Conservation (phyloP, 768 basidiomycete species). For the Crepidotus variabilis region DNA sequence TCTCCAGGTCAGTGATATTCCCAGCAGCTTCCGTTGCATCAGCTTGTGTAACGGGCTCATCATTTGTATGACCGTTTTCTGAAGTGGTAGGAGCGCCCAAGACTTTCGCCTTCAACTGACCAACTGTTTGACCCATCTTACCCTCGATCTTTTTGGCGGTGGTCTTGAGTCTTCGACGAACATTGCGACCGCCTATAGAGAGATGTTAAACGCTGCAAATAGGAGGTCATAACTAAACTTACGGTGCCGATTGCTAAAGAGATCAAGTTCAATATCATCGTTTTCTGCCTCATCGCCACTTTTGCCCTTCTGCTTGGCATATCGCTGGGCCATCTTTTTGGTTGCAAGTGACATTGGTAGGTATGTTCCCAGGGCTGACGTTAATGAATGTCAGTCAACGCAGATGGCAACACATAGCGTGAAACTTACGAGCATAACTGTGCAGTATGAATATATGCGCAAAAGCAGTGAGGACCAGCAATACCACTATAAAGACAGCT, state of each 20-base stretch:
- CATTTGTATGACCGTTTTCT: constrained; percentile 8
- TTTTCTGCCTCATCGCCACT: constrained; percentile 15
- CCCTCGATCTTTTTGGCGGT: constrained; percentile 25
- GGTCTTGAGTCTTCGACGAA: constrained; percentile 30
- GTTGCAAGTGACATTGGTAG: constrained; percentile 65
- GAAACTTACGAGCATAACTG: constrained; percentile 38
- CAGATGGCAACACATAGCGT: neutral
- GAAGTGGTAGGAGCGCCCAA: constrained; percentile 15
- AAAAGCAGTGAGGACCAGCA: constrained; percentile 48
- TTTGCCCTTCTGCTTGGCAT: constrained; percentile 25
- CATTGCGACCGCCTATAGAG: constrained; percentile 27
- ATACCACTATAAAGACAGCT: constrained; percentile 55
- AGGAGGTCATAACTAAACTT: too few species aligned
- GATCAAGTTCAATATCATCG: constrained; percentile 27
- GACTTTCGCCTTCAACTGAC: constrained; percentile 23
- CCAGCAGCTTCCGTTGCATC: constrained; percentile 1
- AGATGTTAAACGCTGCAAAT: neutral
- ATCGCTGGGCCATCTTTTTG: constrained; percentile 44
- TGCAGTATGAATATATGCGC: constrained; percentile 35
- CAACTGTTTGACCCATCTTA: constrained; percentile 18
- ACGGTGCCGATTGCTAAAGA: constrained; percentile 24
- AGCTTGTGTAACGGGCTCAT: constrained; percentile 11
- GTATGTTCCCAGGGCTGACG: constrained; percentile 44
- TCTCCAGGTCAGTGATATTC: constrained; percentile 3
- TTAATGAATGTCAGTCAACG: neutral